Evolutionary conservation across 1,139 yeast species (phyloP), one percentile per base, ranked within the genome.

Genomic region (Hyphopichia wangnamkhiaoensis): DNA sequence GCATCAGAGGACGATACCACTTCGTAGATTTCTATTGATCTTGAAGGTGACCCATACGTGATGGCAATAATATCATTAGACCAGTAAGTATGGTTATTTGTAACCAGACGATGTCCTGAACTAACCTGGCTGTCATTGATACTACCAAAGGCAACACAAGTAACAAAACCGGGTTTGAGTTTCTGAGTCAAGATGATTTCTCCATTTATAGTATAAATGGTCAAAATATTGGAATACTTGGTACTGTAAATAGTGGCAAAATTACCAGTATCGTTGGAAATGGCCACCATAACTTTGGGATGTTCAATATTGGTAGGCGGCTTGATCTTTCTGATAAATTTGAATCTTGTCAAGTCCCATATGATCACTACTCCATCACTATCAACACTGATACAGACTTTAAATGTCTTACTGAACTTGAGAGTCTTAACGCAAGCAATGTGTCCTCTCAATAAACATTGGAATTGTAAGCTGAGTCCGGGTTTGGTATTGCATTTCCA

Each of bases 291-390:
- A n/a, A 60, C 56, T 6, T 46, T 46, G 13, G 37, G 35, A 2
- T 42, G 41, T 2, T 52, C 48, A 5, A 31, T 37, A 1, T 30
- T 30, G 1, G 44, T 33, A 1, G 54, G 47, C 5, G 55, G 51
- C 3, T 41, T 23, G 2, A 84, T 52, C 35, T 63, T 61, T 39
- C 84, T 58, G 9, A 84, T 72, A 37, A 71, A 68, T 37, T 68
- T 71, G 40, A 66, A 69, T 24, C 82, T 58, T 0, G 79, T 68
- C 32, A 78, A 50, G 49, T 84, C 86, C 91, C 91, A 83, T 5
- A 78, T 45, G 19, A 70, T 72, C 3, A 76, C 76, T 2, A 56
- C 53, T 0, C 90, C 87, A 3, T 53, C 57, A 0, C 36, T 43
- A 53, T 83, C 89, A 15, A 76, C 54, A 40, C 82, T 74, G 9